Evolutionary conservation across 2,329 filamentous ascomycete species (phyloP), one percentile per base, ranked within the genome.

Genomic region (Diplodia sapinea): DNA sequence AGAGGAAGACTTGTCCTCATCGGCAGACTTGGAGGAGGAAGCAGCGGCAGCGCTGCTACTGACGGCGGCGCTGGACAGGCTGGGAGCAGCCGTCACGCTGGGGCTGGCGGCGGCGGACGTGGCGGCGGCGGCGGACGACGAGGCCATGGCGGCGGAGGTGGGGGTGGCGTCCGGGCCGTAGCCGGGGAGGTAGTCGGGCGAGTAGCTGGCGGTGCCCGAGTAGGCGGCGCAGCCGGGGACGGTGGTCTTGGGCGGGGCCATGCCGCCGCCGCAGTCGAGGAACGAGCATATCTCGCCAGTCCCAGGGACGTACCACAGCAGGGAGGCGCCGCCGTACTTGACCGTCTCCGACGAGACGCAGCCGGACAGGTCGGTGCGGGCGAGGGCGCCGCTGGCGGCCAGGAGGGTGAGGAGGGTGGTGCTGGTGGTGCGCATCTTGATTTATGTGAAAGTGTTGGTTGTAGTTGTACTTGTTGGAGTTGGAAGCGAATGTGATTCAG

Each of bases 211-310:
- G 31, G 86, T 87, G 70, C 87, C 87, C 2, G 74, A 72, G 80
- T 89, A 89, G 4, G 67, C 73, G 2, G 77, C 73, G 73, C 89
- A 91, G 2, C 88, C 88, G 0, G 88, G 88, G 26, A 88, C 84
- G 31, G 82, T 84, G 17, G 85, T 87, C 81, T 87, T 90, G 69
- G 87, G 85, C 3, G 88, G 87, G 9, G 88, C 89, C 55, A 85
- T 83, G 66, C 88, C 89, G 70, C 89, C 89, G 68, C 89, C 88
- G 77, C 89, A 91, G 83, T 91, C 88, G 71, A 88, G 82, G 69
- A 86, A 74, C 12, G 81, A 81, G 82, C 89, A 91, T 74, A 90
- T 81, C 80, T 90, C 88, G 74, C 88, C 87, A 20, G 84, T 87
- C 71, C 79, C 87, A 1, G 87, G 88, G 65, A 89, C 84, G 76